Evolutionary conservation across 2,329 filamentous ascomycete species (phyloP), one percentile per base, ranked within the genome.

Genomic region (Chrysoporthe cubensis): DNA sequence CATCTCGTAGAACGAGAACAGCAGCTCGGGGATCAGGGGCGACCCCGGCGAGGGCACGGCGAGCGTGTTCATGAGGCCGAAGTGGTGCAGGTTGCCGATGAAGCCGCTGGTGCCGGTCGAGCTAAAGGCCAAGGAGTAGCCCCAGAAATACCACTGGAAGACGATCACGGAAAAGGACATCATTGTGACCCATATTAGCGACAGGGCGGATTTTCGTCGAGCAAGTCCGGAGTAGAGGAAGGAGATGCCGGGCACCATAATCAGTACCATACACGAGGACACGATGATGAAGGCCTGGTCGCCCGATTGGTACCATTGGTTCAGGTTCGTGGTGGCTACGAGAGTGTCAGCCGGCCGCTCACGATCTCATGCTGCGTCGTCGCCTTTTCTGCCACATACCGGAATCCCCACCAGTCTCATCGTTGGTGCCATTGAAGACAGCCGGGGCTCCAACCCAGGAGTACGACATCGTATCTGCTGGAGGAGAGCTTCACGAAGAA

Each of bases 71-170:
- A 88, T 90, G 74, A 99, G 85, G 70, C 94, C 96, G 74, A 98
- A 97, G 79, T 96, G 92, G 73, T 90, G 86, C 66, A 99, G 82
- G 78, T 98, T 89, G 66, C 96, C 96, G 76, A 99, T 98, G 82
- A 92, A 98, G 64, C 92, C 91, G 81, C 92, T 97, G 73, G 88
- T 93, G 4, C 90, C 92, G 16, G 88, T 89, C 56, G 87, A 85
- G 76, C 92, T 96, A 81, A 98, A 97, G 64, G 95, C 94, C 70
- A 99, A 85, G 16, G 95, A 97, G 80, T 97, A 99, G 48, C 96
- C 96, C 95, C 96, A 98, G 80, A 99, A 97, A 77, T 97, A 98
- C 96, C 96, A 99, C 83, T 99, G 96, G 84, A 99, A 97, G 66
- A 92, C 91, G 78, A 97, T 86, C 77, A 98, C 90, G 60, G 92